Conservation (phyloP, 2,329 filamentous ascomycete genomes). For the Alternaria novae-zelandiae region DNA sequence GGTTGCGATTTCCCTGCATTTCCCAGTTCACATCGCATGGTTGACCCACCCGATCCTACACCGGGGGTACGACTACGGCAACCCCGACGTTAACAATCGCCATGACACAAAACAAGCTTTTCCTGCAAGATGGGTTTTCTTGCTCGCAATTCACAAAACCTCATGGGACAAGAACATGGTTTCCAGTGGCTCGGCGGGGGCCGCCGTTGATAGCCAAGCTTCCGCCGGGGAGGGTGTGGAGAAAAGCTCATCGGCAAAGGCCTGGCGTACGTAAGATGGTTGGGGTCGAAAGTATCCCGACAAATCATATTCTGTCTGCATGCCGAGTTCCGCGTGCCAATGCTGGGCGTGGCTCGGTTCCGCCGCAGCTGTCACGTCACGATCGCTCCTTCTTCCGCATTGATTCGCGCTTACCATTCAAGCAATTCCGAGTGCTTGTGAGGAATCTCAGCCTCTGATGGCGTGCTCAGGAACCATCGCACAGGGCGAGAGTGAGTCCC, state of each 20-base stretch:
- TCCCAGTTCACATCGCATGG: not conserved
- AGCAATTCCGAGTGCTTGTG: not conserved
- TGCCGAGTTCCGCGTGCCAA: slow-evolving; percentile 36
- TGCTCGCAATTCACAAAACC: not conserved
- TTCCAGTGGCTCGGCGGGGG: slow-evolving; percentile 1
- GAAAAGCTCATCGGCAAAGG: slow-evolving; percentile 15
- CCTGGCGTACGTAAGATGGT: slow-evolving; percentile 37
- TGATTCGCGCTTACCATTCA: slow-evolving; percentile 2
- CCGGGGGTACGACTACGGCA: not conserved
- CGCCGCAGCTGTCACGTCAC: slow-evolving; percentile 18
- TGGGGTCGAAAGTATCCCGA: slow-evolving; percentile 4
- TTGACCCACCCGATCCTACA: slow-evolving; percentile 1
- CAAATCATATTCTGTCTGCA: slow-evolving; percentile 22
- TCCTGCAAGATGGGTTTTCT: slow-evolving; percentile 1
- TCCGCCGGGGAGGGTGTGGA: slow-evolving; percentile 31
- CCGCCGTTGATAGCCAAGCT: slow-evolving; percentile 28
- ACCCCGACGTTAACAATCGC: not conserved
- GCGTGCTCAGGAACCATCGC: slow-evolving; percentile 14
- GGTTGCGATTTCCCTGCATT: slow-evolving; percentile 1
- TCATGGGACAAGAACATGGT: not conserved
- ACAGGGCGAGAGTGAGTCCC: not conserved
- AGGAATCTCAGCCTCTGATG: not conserved
- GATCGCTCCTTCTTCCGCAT: not conserved
- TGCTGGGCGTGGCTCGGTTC: slow-evolving; percentile 36
- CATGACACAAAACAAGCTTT: slow-evolving; percentile 9